phyloP scores from a whole-genome alignment of 1,284 basidiomycete genomes.

The Boletellus deceptivus region DNA sequence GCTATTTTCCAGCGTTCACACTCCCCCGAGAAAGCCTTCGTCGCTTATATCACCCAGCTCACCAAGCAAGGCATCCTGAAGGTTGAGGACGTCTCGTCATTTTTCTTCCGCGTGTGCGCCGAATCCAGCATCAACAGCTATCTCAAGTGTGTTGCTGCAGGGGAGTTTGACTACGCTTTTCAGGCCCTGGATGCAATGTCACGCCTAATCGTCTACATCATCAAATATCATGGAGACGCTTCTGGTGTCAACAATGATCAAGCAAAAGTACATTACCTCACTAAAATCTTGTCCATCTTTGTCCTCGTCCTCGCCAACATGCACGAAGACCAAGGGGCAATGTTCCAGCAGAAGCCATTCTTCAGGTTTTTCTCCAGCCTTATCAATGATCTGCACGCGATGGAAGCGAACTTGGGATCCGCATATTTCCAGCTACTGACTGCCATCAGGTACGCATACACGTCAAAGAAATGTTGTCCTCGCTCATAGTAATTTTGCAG shows the following conservation, averaged over 20 bases:
- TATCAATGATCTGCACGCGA: slow-evolving; percentile 84
- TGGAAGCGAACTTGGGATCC: slow-evolving; percentile 80
- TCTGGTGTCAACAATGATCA: slow-evolving; percentile 86
- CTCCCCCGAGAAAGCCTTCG: slow-evolving; percentile 91
- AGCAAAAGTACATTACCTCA: slow-evolving; percentile 94
- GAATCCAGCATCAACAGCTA: slow-evolving; percentile 94
- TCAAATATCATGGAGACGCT: slow-evolving; percentile 98
- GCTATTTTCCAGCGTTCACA: slow-evolving; percentile 89
- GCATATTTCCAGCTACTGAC: slow-evolving; percentile 90
- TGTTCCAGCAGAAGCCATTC: slow-evolving; percentile 98
- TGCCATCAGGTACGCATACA: slow-evolving; percentile 68
- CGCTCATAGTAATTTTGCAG: slow-evolving; percentile 40
- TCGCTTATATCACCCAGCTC: slow-evolving; percentile 95
- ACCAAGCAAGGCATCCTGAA: slow-evolving; percentile 97
- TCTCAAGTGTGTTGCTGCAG: slow-evolving; percentile 79
- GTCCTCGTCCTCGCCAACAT: slow-evolving; percentile 93
- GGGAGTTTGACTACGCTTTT: slow-evolving; percentile 79
- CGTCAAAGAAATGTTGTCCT: slow-evolving; percentile 4
- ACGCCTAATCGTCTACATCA: slow-evolving; percentile 94
- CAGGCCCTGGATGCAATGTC: slow-evolving; percentile 96
- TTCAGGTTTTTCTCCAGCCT: slow-evolving; percentile 98
- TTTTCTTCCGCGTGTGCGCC: slow-evolving; percentile 98
- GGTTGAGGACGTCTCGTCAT: slow-evolving; percentile 93
- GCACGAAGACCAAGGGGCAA: slow-evolving; percentile 89
- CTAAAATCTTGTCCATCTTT: slow-evolving; percentile 97